A percentile compares a stretch with the other conserved stretches of the same genome.
Conservation (phyloP, 1,139 yeast genomes). For the Suhomyces guaymorum region DNA sequence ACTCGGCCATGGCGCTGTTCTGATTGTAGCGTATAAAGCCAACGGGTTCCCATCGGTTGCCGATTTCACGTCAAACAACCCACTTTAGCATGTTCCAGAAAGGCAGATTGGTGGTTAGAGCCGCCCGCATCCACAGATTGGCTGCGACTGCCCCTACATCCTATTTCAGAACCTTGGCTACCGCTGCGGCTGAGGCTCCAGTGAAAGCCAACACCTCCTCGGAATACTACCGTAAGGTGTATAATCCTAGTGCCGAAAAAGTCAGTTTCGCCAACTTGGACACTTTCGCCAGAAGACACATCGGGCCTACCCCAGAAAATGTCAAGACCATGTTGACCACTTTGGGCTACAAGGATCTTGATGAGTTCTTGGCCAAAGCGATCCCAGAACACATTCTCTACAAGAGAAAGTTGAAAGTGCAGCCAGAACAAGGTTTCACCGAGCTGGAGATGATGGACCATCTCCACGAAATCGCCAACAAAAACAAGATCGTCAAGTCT, state of each 20-base stretch:
- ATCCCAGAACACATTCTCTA: conserved; percentile 77
- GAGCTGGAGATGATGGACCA: conserved; percentile 80
- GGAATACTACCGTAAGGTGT: conserved; percentile 41
- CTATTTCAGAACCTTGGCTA: conserved; percentile 10
- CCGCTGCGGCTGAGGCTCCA: conserved; percentile 7
- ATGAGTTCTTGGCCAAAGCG: conserved; percentile 68
- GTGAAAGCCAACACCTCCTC: conserved; percentile 48
- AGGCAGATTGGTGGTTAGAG: conserved; percentile 10
- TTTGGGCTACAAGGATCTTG: conserved; percentile 67
- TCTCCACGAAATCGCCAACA: conserved; percentile 65
- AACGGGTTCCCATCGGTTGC: too few species aligned
- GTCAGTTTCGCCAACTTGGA: conserved; percentile 54
- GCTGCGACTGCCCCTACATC: conserved; percentile 1
- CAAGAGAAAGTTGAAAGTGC: conserved; percentile 62
- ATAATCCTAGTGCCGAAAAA: conserved; percentile 32
- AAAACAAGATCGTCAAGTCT: conserved; percentile 70
- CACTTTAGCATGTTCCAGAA: conserved; percentile 15
- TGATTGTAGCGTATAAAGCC: not conserved
- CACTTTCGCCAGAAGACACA: conserved; percentile 85
- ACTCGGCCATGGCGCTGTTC: conserved; percentile 6
- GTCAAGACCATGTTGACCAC: conserved; percentile 63
- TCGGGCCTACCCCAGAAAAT: conserved; percentile 75
- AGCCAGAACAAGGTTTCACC: conserved; percentile 70
- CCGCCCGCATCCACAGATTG: conserved; percentile 12
- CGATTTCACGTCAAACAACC: too few species aligned